Evolutionary conservation across 176 grass and related monocot species (phyloP).

Genomic region (Carex myosuroides): DNA sequence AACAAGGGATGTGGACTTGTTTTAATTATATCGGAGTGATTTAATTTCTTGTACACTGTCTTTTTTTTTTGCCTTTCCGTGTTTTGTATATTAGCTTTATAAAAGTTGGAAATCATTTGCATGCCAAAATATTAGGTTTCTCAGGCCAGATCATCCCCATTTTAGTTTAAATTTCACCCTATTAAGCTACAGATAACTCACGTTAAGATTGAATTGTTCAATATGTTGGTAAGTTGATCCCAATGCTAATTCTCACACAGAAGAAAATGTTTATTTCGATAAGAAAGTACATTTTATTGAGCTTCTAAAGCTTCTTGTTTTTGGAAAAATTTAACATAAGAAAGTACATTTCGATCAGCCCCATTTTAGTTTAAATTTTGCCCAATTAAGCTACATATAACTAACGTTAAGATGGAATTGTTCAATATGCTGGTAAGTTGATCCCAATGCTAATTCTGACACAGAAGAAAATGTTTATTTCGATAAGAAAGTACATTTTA

Average conservation of each 20-base stretch:
- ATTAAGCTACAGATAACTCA: not conserved
- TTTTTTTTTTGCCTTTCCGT: not conserved
- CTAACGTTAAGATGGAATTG: not conserved
- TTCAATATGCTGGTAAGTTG: not conserved
- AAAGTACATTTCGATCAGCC: not conserved
- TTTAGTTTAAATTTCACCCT: not conserved
- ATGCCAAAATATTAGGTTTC: not conserved
- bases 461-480: not conserved
- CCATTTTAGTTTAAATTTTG: not conserved
- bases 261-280: not conserved
- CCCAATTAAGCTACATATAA: not conserved
- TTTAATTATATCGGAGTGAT: not conserved
- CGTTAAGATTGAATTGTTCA: not conserved
- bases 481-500: not conserved
- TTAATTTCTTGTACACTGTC: not conserved
- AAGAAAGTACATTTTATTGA: not conserved
- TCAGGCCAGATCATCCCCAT: not conserved
- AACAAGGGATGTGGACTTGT: not conserved
- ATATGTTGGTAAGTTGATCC: not conserved
- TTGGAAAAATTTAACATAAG: slow-evolving; percentile 9
- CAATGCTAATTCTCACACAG: not conserved
- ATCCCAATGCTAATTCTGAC: not conserved
- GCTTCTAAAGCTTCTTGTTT: not conserved
- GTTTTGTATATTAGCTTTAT: not conserved
- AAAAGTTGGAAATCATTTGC: not conserved